Evolutionary conservation across 805 yeast species (phyloP).

Genomic region (Pichia exigua): DNA sequence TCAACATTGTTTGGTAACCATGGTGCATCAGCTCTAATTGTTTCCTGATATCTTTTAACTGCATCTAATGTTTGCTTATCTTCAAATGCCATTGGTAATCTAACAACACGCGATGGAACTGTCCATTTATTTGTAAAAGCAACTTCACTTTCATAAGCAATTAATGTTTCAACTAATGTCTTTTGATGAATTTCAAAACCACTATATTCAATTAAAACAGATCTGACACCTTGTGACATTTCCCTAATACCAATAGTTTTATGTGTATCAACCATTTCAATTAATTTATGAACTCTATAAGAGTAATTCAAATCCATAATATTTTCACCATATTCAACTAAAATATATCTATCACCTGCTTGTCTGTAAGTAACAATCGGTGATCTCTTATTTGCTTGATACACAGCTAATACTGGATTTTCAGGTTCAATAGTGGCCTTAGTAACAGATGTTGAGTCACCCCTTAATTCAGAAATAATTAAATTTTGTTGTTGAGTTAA

Average conservation of each 20-base stretch:
- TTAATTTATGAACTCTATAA: constrained; percentile 78
- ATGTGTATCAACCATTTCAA: constrained; percentile 57
- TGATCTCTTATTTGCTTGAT: constrained; percentile 38
- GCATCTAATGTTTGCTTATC: constrained; percentile 85
- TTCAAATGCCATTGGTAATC: constrained; percentile 94
- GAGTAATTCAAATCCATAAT: constrained; percentile 76
- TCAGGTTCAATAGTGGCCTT: constrained; percentile 40
- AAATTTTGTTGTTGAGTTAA: constrained; percentile 57
- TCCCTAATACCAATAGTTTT: constrained; percentile 78
- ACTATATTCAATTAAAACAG: constrained; percentile 83
- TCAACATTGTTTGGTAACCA: constrained; percentile 98
- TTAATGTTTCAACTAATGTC: constrained; percentile 51
- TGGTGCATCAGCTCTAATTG: constrained; percentile 88
- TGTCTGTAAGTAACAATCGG: constrained; percentile 85
- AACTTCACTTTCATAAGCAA: constrained; percentile 71
- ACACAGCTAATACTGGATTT: constrained; percentile 59
- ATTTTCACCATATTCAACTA: constrained; percentile 91
- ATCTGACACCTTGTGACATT: constrained; percentile 96
- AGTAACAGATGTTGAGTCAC: constrained; percentile 28
- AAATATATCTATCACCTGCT: constrained; percentile 91
- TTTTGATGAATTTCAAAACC: constrained; percentile 54
- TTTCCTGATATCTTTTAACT: constrained; percentile 85
- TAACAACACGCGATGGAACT: constrained; percentile 73
- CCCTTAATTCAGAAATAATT: constrained; percentile 39
- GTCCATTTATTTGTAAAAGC: constrained; percentile 74